Evolutionary conservation across 2,329 filamentous ascomycete species (phyloP).

Genomic region (Stemphylium lycopersici): DNA sequence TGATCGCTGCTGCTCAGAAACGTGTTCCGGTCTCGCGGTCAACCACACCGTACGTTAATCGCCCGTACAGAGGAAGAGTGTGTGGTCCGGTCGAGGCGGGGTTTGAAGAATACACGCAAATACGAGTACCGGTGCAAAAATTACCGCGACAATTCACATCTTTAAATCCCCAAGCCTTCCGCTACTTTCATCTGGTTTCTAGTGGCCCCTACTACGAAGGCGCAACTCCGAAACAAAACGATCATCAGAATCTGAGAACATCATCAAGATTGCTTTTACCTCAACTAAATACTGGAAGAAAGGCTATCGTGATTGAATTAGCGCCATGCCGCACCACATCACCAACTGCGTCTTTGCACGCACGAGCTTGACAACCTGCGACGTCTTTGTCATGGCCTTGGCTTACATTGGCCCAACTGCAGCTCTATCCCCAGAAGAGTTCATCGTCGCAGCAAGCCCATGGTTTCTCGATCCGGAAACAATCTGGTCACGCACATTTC

Average conservation of each 20-base stretch:
- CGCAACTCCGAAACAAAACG: background rate
- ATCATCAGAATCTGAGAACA: too few relatives aligned
- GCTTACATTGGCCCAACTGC: conserved; percentile 26
- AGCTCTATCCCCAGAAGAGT: conserved; percentile 36
- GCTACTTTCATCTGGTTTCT: background rate
- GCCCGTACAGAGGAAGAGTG: background rate
- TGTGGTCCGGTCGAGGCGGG: background rate
- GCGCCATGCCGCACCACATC: conserved; percentile 38
- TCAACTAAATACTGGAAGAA: background rate
- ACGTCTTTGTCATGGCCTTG: conserved; percentile 42
- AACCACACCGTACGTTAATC: conserved; percentile 19
- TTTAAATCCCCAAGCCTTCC: background rate
- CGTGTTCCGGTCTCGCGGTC: conserved; percentile 15
- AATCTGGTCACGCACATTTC: conserved; percentile 41
- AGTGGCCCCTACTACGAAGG: background rate
- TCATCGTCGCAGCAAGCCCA: conserved; percentile 37
- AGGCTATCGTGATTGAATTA: background rate
- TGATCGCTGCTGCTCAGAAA: background rate
- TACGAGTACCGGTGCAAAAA: background rate
- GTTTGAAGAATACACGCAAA: background rate
- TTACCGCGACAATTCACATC: background rate
- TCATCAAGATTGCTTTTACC: too few relatives aligned
- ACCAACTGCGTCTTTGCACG: conserved; percentile 37
- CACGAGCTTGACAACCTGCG: conserved; percentile 43
- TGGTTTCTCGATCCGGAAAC: conserved; percentile 45